Base-by-base conservation (phyloP, 1,284 basidiomycete species). In the Mycosarcoma maydis region DNA sequence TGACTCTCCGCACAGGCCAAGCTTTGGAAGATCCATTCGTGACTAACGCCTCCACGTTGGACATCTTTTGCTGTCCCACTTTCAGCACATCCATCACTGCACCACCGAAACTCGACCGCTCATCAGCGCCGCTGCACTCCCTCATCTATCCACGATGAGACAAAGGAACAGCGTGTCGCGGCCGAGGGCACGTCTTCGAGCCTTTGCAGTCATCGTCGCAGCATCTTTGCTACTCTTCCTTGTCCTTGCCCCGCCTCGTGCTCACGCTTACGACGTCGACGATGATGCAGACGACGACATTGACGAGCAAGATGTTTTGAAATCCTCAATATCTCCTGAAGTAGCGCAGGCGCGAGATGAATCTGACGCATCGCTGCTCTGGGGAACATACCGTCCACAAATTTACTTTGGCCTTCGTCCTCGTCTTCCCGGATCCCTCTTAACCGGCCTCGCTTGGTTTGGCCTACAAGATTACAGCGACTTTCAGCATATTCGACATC, bases 341-440 rank as follows among this genome's bases (percentile, higher is more conserved):
- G 55, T 27, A n/a, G 9, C 51, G 4, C 53, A 64, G 22, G 62
- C 62, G 0, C 58, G 44, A 10, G 33, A 37, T 14, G 46, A 54
- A 11, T 61, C 62, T 11, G 62, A 71, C 19, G 36, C 76, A 19
- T 88, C 89, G 8, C 83, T 92, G n/a, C 82, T 92, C 72, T 96
- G 94, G 94, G 92, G 92, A 3, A 85, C 90, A 0, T 96, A 94
- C 81, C 86, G 94, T 34, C 92, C 94, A 1, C 92, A 92, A 77
- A 86, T 96, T 26, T 97, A 96, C 84, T 95, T 97, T 83, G 94
- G 94, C 26, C 84, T 97, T 48, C 85, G 92, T 40, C 91, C 94
- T 19, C 87, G 89, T 39, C 83, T 92, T 58, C 91, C 94, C 1
- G 87, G 92, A 72, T 92, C 92, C 13, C 86, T 96, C 24, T 87